Conservation (phyloP, 2,329 filamentous ascomycete genomes). For the Mollisiaceae sp. region DNA sequence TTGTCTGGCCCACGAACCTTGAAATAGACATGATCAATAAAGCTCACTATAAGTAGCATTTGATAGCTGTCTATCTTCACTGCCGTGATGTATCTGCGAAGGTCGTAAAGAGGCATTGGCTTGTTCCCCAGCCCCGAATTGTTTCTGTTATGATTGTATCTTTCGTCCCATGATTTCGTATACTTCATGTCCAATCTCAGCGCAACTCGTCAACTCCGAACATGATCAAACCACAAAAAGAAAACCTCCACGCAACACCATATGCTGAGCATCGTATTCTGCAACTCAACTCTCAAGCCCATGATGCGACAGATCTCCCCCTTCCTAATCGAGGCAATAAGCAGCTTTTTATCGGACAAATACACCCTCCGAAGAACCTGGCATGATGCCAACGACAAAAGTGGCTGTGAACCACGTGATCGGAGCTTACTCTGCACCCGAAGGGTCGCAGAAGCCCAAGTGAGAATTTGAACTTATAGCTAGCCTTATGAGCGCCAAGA, state of each 20-base stretch:
- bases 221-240: background rate
- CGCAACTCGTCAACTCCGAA: too few species aligned
- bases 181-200: background rate
- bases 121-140: background rate
- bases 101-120: background rate
- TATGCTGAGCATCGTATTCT: background rate
- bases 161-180: background rate
- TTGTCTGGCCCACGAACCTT: constrained; percentile 17
- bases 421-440: background rate
- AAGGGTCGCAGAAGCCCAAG: background rate
- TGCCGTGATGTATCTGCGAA: background rate
- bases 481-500: background rate
- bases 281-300: background rate
- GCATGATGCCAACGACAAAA: background rate
- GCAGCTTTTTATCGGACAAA: background rate
- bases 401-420: background rate
- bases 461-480: background rate
- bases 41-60: background rate
- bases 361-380: background rate
- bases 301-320: background rate
- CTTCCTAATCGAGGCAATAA: background rate
- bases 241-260: background rate
- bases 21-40: too few species aligned
- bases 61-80: background rate
- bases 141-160: background rate